A percentile compares a stretch with the other conserved stretches of the same genome.
These are phyloP conservation scores for Dactylellina haptotyla DNA, from an alignment of 2,329 filamentous ascomycete genomes.

Conservation along the genomic window DNA sequence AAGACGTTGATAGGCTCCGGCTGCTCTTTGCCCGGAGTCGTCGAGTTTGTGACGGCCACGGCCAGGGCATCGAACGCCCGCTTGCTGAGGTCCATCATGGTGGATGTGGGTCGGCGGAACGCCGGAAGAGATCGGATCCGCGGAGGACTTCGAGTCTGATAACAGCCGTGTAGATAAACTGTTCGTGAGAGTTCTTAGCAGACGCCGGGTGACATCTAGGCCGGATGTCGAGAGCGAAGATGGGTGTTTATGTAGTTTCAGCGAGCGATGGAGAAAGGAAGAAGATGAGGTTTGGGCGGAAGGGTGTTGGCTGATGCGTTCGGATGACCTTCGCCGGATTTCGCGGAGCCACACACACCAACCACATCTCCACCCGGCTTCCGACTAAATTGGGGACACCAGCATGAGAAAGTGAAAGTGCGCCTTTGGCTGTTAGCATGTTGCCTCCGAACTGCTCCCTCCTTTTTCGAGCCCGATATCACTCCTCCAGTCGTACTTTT, in stretches of 20 bases:
- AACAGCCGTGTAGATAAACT: neutral
- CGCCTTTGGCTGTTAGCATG: too few relatives aligned
- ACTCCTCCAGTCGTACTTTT: too few relatives aligned
- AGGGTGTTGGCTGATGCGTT: too few relatives aligned
- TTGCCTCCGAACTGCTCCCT: too few relatives aligned
- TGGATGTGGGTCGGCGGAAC: neutral
- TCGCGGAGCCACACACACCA: too few relatives aligned
- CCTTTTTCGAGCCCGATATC: too few relatives aligned
- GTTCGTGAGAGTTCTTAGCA: neutral
- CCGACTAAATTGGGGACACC: too few relatives aligned
- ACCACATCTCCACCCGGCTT: too few relatives aligned
- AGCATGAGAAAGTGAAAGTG: too few relatives aligned
- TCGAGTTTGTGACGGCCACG: conserved; percentile 26
- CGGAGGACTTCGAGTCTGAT: neutral
- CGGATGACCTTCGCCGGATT: too few relatives aligned
- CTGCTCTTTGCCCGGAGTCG: conserved; percentile 26
- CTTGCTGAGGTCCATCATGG: conserved; percentile 35
- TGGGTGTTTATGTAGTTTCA: conserved; percentile 9
- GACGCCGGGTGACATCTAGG: neutral
- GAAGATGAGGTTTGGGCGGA: neutral
- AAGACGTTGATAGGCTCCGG: conserved; percentile 48
- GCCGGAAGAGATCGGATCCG: conserved; percentile 3
- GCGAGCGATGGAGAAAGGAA: neutral
- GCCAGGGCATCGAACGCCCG: conserved; percentile 38
- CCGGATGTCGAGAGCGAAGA: neutral